phyloP scores from a whole-genome alignment of 345 rosid genomes.

The Eucalyptus polyanthemos region DNA sequence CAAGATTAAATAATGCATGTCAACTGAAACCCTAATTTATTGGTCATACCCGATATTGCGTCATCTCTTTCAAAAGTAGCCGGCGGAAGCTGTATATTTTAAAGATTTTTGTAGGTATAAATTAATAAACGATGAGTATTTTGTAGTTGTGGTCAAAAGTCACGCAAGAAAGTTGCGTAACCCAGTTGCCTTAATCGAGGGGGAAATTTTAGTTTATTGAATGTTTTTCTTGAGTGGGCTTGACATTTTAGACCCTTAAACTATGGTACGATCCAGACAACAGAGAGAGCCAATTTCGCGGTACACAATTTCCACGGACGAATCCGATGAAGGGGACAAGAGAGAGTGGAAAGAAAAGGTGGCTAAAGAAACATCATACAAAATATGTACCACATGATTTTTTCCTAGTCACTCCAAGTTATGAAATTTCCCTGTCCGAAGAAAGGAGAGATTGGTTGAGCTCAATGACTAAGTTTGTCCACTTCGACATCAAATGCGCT shows the following conservation, averaged over 20 bases:
- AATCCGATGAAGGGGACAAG: neutral
- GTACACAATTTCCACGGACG: neutral
- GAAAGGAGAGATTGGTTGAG: neutral
- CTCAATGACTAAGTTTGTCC: neutral
- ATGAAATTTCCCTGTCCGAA: neutral
- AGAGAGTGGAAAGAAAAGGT: neutral
- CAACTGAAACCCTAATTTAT: too few species aligned
- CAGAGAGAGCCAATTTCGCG: neutral
- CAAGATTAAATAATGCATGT: too few species aligned
- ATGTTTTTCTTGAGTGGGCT: neutral
- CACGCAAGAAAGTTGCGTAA: neutral
- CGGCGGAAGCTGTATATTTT: too few species aligned
- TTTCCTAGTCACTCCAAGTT: neutral
- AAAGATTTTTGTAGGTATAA: too few species aligned
- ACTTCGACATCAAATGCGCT: neutral
- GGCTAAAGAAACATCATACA: neutral
- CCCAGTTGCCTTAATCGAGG: neutral
- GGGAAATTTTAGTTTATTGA: neutral
- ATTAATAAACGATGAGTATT: too few species aligned
- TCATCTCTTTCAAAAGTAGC: too few species aligned
- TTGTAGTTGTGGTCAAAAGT: neutral
- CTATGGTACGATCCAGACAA: neutral
- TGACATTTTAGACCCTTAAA: neutral
- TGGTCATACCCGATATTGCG: too few species aligned
- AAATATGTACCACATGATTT: neutral